Evolutionary conservation across 805 yeast species (phyloP), one percentile per base, ranked within the genome.

Genomic region (Jamesozyma rosinii): DNA sequence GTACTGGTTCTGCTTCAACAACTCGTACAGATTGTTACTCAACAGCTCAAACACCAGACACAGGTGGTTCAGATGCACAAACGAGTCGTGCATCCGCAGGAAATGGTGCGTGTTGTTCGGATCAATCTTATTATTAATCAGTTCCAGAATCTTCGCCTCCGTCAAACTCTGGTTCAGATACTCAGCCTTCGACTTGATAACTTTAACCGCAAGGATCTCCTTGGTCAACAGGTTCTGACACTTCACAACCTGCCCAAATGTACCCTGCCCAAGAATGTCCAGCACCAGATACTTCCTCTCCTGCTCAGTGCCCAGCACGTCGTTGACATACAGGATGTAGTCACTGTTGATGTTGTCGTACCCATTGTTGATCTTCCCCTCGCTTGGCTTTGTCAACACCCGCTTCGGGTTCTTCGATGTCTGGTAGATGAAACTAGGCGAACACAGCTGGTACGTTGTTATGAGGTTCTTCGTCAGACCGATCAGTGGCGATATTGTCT

Each of bases 211-310:
- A 21, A 89, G 85, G 18, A 90, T 76, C 48, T 86, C 90, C 58
- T 87, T 92, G 37, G 88, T 84, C 33, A 74, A 61, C 57, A 83
- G 67, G 57, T 76, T 76, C 48, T 65, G 68, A 65, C 97, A 90
- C 65, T 92, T 92, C 22, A 89, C 97, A 40, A 92, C 99, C 65
- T 92, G 99, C 9, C 98, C 98, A 71, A 92, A 92, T 1, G 98
- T 89, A 5, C 99, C 99, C 50, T 89, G 90, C 0, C 99, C 99
- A 35, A 92, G 65, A 14, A 92, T 72, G 62, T 90, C 97, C 45
- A 92, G 67, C 4, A 92, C 96, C 55, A 92, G 71, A 59, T 89
- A 90, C 58, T 85, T 83, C 43, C 89, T 71, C 45, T 86, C 89
- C 33, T 62, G 60, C 44, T 60, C 64, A 3, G 77, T 72, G 4